A percentile compares a stretch with the other conserved stretches of the same genome.
Conservation (phyloP, 75 land plant species). For the Chamaecyparis obtusa region DNA sequence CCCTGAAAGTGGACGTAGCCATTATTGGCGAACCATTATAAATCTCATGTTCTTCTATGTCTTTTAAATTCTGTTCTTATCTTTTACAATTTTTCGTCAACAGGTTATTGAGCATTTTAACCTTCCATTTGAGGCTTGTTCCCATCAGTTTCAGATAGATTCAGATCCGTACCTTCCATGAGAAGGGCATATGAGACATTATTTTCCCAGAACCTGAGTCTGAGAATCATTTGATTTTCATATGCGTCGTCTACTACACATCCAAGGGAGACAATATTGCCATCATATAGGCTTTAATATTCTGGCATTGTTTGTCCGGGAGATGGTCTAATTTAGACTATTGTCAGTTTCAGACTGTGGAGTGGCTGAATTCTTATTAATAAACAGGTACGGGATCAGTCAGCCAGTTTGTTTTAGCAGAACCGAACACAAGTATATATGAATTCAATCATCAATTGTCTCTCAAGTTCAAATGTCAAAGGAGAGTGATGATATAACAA, state of each 20-base stretch:
- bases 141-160: background rate
- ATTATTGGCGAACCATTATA: too few species aligned
- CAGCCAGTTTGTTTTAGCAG: background rate
- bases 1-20: too few species aligned
- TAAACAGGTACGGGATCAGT: background rate
- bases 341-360: background rate
- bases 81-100: too few species aligned
- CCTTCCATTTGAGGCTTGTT: background rate
- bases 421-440: background rate
- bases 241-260: background rate
- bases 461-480: background rate
- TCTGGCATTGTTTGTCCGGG: background rate
- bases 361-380: background rate
- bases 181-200: background rate
- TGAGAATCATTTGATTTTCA: background rate
- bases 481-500: background rate
- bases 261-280: background rate
- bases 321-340: background rate
- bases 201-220: background rate
- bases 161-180: background rate
- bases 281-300: too few species aligned
- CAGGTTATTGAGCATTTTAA: background rate
- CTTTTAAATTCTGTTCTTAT: too few species aligned
- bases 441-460: background rate
- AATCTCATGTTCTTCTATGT: too few species aligned